Evolutionary conservation across 2,329 filamentous ascomycete genomes (phyloP).

Genomic region (Sordariomycetes sp.): DNA sequence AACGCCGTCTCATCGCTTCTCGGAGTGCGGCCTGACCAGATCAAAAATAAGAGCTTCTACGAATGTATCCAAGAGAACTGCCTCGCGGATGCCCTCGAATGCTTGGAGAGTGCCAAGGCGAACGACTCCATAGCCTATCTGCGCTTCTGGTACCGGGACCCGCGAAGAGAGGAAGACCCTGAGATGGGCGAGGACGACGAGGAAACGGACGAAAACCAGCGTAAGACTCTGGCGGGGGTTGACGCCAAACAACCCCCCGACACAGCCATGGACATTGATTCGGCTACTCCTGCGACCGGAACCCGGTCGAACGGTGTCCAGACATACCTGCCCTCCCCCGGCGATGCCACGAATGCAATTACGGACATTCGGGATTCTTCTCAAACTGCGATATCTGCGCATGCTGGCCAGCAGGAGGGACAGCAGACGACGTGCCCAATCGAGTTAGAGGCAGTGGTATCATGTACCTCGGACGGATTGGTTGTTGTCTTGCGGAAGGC

Average conservation of each 20-base stretch:
- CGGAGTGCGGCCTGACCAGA: conserved; percentile 53
- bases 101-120: conserved; percentile 72
- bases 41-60: conserved; percentile 73
- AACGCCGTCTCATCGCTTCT: conserved; percentile 63
- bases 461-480: conserved; percentile 77
- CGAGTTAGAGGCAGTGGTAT: conserved; percentile 81
- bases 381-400: conserved; percentile 8
- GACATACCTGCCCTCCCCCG: neutral
- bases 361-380: neutral
- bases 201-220: conserved; percentile 31
- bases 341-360: too few species aligned
- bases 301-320: neutral
- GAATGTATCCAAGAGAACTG: conserved; percentile 73
- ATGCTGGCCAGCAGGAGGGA: neutral
- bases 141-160: conserved; percentile 73
- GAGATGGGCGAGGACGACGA: conserved; percentile 22
- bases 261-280: neutral
- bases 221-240: conserved; percentile 22
- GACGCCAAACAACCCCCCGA: neutral
- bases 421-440: conserved; percentile 18
- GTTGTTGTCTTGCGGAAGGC: conserved; percentile 70
- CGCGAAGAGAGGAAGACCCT: conserved; percentile 42
- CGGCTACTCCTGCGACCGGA: neutral
- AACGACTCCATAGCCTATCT: conserved; percentile 88
- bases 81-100: conserved; percentile 61